phyloP scores from a whole-genome alignment of 805 yeast species.

The Kodamaea kaohsiungensis region DNA sequence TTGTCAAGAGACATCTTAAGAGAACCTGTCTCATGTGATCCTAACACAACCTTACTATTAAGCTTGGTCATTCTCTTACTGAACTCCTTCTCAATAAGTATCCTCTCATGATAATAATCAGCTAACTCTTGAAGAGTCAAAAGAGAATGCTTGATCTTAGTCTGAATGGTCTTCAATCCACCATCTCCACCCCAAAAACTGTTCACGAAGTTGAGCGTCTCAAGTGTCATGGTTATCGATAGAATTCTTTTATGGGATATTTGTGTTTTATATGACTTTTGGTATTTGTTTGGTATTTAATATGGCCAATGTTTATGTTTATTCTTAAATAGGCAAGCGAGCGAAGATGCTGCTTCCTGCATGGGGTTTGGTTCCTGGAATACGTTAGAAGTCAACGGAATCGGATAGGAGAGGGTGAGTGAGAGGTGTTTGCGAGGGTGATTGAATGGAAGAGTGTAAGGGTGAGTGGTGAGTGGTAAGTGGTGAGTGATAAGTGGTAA shows the following conservation, averaged over 20 bases:
- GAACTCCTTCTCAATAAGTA: constrained; percentile 73
- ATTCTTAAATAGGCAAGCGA: too few species aligned
- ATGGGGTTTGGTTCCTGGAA: too few species aligned
- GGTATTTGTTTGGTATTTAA: background rate
- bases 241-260: background rate
- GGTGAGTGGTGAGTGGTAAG: too few species aligned
- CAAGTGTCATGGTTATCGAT: constrained; percentile 6
- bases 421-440: too few species aligned
- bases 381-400: too few species aligned
- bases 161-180: constrained; percentile 57
- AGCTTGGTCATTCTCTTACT: constrained; percentile 54
- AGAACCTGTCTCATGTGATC: constrained; percentile 60
- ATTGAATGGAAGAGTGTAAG: too few species aligned
- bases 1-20: constrained; percentile 60
- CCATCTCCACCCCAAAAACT: constrained; percentile 65
- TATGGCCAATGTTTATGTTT: too few species aligned
- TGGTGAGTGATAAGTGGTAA: too few species aligned
- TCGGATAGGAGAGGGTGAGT: too few species aligned
- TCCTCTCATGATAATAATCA: constrained; percentile 41
- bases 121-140: constrained; percentile 47
- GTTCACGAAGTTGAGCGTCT: constrained; percentile 36
- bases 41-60: constrained; percentile 47
- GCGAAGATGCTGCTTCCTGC: too few species aligned
- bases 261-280: background rate
- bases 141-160: constrained; percentile 58